Conservation (phyloP, 1,139 yeast species). For the Tardiomyces digboiensis region DNA sequence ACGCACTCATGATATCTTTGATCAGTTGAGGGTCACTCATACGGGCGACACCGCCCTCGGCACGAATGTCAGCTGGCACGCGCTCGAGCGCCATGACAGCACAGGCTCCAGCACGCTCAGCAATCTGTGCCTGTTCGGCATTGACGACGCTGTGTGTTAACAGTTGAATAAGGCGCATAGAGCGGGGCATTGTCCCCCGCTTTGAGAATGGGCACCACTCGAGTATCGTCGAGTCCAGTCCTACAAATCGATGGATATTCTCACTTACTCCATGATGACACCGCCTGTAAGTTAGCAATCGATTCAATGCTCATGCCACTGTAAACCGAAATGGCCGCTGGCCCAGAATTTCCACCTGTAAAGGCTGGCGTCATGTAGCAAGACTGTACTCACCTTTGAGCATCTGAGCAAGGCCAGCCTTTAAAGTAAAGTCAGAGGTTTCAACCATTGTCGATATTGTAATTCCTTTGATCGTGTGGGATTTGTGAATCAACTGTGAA, state of each 20-base stretch:
- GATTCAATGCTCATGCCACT: background rate
- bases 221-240: background rate
- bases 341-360: no score
- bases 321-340: constrained; percentile 11
- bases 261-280: constrained; percentile 41
- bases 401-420: constrained; percentile 85
- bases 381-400: constrained; percentile 48
- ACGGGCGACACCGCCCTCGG: constrained; percentile 75
- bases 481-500: no score
- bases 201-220: constrained; percentile 30
- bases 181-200: background rate
- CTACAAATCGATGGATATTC: background rate
- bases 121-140: constrained; percentile 54
- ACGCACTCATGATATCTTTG: constrained; percentile 59
- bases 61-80: constrained; percentile 83
- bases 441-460: background rate
- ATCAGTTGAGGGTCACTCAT: constrained; percentile 87
- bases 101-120: constrained; percentile 82
- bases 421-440: constrained; percentile 41
- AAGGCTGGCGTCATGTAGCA: constrained; percentile 38
- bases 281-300: constrained; percentile 28
- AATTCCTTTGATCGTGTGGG: no score
- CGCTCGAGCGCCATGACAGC: constrained; percentile 84
- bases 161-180: constrained; percentile 6
- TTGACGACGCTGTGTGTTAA: constrained; percentile 33